Evolutionary conservation across 768 basidiomycete genomes (phyloP).

Genomic region (Naganishia vishniacii): DNA sequence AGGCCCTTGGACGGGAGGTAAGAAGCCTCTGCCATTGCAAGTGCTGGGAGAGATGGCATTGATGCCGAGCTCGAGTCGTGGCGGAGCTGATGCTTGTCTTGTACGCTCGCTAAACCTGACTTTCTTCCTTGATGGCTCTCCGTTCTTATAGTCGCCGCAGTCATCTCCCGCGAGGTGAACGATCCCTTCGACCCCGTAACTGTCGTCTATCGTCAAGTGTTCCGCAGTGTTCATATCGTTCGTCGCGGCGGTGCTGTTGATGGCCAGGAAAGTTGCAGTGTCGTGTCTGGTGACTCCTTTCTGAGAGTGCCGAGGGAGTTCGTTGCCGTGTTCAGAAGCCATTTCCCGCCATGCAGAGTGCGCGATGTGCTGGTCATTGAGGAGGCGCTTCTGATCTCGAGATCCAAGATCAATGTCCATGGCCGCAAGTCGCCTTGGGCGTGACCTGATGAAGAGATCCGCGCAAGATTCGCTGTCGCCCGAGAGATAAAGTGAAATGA

Average conservation of each 20-base stretch:
- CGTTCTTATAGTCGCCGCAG: too few species aligned
- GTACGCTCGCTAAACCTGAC: not conserved
- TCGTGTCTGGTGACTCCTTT: not conserved
- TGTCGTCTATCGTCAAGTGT: not conserved
- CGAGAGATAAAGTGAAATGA: too few species aligned
- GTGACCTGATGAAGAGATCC: too few species aligned
- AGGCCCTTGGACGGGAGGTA: not conserved
- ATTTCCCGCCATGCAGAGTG: not conserved
- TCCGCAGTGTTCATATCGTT: not conserved
- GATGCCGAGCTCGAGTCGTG: constrained; percentile 14
- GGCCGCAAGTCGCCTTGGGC: not conserved
- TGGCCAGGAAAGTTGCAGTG: not conserved
- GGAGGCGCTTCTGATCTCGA: not conserved
- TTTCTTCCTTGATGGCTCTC: constrained; percentile 1
- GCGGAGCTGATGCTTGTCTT: constrained; percentile 17
- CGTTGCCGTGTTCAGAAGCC: not conserved
- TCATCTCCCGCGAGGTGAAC: not conserved
- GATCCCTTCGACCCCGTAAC: not conserved
- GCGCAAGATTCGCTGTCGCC: too few species aligned
- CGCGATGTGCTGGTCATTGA: not conserved
- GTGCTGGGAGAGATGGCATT: not conserved
- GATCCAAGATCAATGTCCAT: not conserved
- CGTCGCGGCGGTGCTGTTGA: not conserved
- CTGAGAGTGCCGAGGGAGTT: not conserved
- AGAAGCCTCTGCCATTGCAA: not conserved